Evolutionary conservation across 225 moss, liverwort and hornwort species (phyloP), one percentile per base, ranked within the genome.

Genomic region (Bryum argenteum): DNA sequence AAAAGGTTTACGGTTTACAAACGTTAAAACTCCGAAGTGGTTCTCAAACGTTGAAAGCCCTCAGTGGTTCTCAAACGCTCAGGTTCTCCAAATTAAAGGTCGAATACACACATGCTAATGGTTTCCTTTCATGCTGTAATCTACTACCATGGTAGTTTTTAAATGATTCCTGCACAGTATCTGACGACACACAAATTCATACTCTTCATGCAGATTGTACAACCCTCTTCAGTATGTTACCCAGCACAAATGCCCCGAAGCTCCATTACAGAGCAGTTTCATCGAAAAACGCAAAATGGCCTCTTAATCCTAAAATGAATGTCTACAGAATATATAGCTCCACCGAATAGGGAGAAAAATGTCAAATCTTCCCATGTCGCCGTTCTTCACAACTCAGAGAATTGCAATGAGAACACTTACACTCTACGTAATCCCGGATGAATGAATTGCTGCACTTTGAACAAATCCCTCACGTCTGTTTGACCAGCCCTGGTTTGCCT

Each of bases 371-470:
- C 41, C 54, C 52, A 37, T 67, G n/a, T 56, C 22, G 17, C 23
- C 47, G 43, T 42, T 26, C n/a, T 55, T 52, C 61, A 38, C 59
- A 43, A 56, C 61, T 66, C 76, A 66, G 56, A 45, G 66, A n/a
- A 43, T 15, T 56, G 66, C 50, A 66, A 45, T 58, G 51, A 42
- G 44, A 57, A 37, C 38, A 52, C 44, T 62, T 66, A 77, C 26
- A 70, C 71, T 80, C 77, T 75, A 68, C 38, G 45, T 73, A 80
- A 38, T 74, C 66, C 69, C 76, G 73, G 77, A 65, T 63, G 40
- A 75, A 77, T 77, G 70, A 77, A 70, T 51, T 38, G 44, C 10
- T 56, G 58, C 8, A 61, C 47, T 26, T 65, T 18, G 12, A 44
- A 76, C 12, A 24, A 50, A 54, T 33, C 24, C 21, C 13, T 66